Percentiles rank a stretch among this genome's conserved stretches.
Evolutionary conservation across 2,329 filamentous ascomycete species (phyloP).

Genomic region (Fusarium nodosum): DNA sequence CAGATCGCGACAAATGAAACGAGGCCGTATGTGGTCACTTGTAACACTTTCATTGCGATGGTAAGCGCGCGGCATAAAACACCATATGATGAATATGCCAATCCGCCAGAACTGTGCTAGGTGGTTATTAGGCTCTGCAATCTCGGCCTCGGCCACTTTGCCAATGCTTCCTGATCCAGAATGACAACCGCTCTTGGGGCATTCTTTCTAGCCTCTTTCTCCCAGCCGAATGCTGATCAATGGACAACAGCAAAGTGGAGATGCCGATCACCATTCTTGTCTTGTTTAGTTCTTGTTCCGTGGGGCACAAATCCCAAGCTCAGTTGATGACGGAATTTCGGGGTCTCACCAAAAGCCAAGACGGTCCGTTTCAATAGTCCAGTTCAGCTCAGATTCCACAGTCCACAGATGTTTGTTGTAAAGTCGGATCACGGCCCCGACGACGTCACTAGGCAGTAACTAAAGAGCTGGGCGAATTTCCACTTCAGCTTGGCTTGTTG

Average conservation of each 20-base stretch:
- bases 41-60: conserved; percentile 1
- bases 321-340: conserved; percentile 36
- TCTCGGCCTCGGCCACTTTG: conserved; percentile 25
- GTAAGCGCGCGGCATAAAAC: conserved; percentile 40
- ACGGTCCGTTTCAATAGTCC: conserved; percentile 12
- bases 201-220: conserved; percentile 10
- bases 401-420: neutral
- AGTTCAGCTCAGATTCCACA: conserved; percentile 2
- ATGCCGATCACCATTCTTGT: conserved; percentile 30
- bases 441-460: conserved; percentile 26
- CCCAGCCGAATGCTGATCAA: conserved; percentile 29
- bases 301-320: conserved; percentile 3
- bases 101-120: neutral
- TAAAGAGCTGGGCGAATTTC: conserved; percentile 18
- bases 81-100: conserved; percentile 24
- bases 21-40: conserved; percentile 23
- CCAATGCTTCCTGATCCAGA: conserved; percentile 26
- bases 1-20: conserved; percentile 12
- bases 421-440: conserved; percentile 23
- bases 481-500: conserved; percentile 4
- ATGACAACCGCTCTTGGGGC: conserved; percentile 15
- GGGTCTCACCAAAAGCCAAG: conserved; percentile 15
- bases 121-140: conserved; percentile 5
- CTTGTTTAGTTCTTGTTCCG: conserved; percentile 16
- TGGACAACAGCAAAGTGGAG: conserved; percentile 26